phyloP scores from a whole-genome alignment of 2,329 filamentous ascomycete species.

The Aspergillus jensenii region DNA sequence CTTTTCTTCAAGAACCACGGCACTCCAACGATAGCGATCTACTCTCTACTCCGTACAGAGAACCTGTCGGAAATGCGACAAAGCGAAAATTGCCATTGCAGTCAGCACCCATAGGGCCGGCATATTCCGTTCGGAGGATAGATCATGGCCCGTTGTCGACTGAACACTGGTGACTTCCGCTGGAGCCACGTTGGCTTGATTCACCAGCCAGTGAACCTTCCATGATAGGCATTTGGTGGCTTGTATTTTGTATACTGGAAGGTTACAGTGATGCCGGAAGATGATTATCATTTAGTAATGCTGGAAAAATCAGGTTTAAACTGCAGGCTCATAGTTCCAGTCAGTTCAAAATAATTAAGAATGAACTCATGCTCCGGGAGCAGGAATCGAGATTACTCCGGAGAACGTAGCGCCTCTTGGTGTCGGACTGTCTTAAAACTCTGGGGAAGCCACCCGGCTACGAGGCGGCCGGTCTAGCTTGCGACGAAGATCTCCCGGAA shows the following conservation, averaged over 20 bases:
- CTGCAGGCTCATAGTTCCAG: not conserved
- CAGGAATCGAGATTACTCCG: not conserved
- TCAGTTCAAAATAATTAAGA: not conserved
- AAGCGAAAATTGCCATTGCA: not conserved
- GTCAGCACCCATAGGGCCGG: constrained; percentile 10
- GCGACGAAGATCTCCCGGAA: constrained; percentile 14
- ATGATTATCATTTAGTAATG: not conserved
- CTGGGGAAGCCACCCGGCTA: not conserved
- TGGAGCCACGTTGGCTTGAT: not conserved
- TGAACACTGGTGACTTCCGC: constrained; percentile 5
- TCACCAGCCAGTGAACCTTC: not conserved
- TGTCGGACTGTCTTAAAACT: constrained; percentile 9
- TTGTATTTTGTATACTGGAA: not conserved
- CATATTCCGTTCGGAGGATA: constrained; percentile 16
- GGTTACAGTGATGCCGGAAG: not conserved
- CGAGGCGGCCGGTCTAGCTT: not conserved
- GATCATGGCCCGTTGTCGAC: constrained; percentile 9
- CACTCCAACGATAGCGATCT: not conserved
- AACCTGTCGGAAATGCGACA: too few relatives aligned
- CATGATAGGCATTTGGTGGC: not conserved
- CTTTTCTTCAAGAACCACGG: not conserved
- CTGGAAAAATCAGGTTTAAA: not conserved
- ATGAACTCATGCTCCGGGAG: not conserved
- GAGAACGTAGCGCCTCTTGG: not conserved
- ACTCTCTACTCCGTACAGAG: not conserved